Evolutionary conservation across 1,139 yeast genomes (phyloP).

Genomic region (Arxiozyma telluris): DNA sequence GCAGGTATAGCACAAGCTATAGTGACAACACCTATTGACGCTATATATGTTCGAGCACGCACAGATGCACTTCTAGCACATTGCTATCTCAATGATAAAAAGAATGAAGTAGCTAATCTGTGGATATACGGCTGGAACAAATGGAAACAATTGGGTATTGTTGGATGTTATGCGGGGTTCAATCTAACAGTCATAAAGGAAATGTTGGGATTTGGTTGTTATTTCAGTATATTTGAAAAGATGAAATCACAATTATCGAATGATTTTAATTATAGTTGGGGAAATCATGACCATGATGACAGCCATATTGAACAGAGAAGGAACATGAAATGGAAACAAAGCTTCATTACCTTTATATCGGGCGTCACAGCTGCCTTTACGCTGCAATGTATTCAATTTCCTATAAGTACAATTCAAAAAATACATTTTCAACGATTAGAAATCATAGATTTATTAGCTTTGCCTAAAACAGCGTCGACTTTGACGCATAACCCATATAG

Average conservation of each 20-base stretch:
- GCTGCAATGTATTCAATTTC: constrained; percentile 72
- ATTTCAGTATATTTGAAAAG: constrained; percentile 78
- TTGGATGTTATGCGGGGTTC: constrained; percentile 88
- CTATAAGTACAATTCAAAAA: constrained; percentile 70
- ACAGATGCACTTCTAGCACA: constrained; percentile 66
- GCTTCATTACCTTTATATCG: constrained; percentile 62
- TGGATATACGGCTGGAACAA: constrained; percentile 72
- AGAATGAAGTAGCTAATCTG: constrained; percentile 48
- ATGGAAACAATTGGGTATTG: constrained; percentile 61
- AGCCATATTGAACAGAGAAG: constrained; percentile 9
- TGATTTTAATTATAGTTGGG: background rate
- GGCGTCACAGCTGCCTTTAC: constrained; percentile 84
- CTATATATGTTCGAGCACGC: constrained; percentile 72
- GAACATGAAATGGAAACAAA: constrained; percentile 47
- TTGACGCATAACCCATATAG: constrained; percentile 3
- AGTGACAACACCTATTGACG: constrained; percentile 94
- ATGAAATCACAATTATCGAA: constrained; percentile 37
- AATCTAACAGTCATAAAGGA: constrained; percentile 70
- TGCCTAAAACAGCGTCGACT: background rate
- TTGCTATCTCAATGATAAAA: constrained; percentile 1
- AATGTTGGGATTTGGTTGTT: constrained; percentile 75
- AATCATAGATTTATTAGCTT: constrained; percentile 49
- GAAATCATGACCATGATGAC: constrained; percentile 35
- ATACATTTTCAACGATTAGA: constrained; percentile 73
- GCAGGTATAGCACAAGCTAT: constrained; percentile 83